Conservation (phyloP, 371 early-diverging fungal species). For the Amoeboradix gromovi region DNA sequence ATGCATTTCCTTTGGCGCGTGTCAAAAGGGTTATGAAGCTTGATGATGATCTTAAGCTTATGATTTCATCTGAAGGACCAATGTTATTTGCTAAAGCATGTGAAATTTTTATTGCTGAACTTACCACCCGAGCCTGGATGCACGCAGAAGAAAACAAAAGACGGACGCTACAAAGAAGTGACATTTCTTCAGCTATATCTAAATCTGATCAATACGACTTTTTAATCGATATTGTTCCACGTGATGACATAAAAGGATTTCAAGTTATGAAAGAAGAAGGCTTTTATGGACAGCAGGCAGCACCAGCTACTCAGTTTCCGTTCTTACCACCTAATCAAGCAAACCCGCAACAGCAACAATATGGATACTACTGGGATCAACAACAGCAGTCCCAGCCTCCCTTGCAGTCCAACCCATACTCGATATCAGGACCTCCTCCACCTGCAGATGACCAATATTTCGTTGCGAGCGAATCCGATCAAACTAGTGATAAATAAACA, state of each 20-base stretch:
- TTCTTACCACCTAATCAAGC: background rate
- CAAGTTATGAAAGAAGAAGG: background rate
- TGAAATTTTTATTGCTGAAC: slow-evolving; percentile 82
- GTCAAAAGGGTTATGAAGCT: slow-evolving; percentile 99
- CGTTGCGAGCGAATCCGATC: background rate
- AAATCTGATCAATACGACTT: slow-evolving; percentile 95
- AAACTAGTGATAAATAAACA: background rate
- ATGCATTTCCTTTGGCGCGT: slow-evolving; percentile 84
- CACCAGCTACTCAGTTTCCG: background rate
- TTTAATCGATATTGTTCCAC: slow-evolving; percentile 88
- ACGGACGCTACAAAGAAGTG: slow-evolving; percentile 77
- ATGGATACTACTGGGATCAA: background rate
- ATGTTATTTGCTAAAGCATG: slow-evolving; percentile 85
- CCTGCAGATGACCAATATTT: background rate
- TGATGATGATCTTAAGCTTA: slow-evolving; percentile 81
- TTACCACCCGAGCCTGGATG: slow-evolving; percentile 89
- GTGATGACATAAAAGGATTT: slow-evolving; percentile 23
- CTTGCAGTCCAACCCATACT: background rate
- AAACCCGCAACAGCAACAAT: background rate
- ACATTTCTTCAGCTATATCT: slow-evolving; percentile 73
- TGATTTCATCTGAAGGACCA: slow-evolving; percentile 40
- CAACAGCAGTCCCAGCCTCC: background rate
- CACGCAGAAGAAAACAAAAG: slow-evolving; percentile 95
- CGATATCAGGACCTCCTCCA: background rate
- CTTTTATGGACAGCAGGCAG: background rate